These are phyloP conservation scores for Sclerotinia glacialis DNA, from an alignment of 2,329 filamentous ascomycete genomes.

Conservation along the genomic window DNA sequence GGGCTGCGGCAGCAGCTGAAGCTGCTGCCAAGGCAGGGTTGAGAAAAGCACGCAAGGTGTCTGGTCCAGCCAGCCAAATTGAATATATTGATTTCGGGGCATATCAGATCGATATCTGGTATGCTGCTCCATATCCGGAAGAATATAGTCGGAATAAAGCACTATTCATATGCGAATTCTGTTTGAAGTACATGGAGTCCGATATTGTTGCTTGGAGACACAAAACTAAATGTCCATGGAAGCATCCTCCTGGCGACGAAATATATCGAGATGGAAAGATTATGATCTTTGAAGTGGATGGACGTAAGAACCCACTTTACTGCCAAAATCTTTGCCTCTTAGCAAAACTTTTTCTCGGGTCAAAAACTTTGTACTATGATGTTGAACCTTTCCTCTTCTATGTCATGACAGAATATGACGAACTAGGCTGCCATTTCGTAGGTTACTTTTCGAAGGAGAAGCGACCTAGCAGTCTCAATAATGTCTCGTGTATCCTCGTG, in stretches of 20 bases:
- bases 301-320: slow-evolving; percentile 95
- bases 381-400: slow-evolving; percentile 97
- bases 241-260: slow-evolving; percentile 95
- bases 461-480: slow-evolving; percentile 88
- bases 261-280: slow-evolving; percentile 91
- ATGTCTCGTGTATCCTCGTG: slow-evolving; percentile 95
- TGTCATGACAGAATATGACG: slow-evolving; percentile 91
- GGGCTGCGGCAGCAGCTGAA: slow-evolving; percentile 60
- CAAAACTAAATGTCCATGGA: slow-evolving; percentile 93
- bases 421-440: slow-evolving; percentile 90
- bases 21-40: slow-evolving; percentile 63
- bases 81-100: slow-evolving; percentile 98
- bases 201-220: slow-evolving; percentile 98
- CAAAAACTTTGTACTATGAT: slow-evolving; percentile 97
- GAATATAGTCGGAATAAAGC: slow-evolving; percentile 96
- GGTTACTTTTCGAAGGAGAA: slow-evolving; percentile 99
- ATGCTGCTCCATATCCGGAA: slow-evolving; percentile 95
- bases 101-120: slow-evolving; percentile 98
- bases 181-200: slow-evolving; percentile 98
- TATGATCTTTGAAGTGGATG: slow-evolving; percentile 96
- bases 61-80: slow-evolving; percentile 91
- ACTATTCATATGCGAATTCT: slow-evolving; percentile 99
- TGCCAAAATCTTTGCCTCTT: slow-evolving; percentile 96
- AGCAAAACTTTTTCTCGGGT: slow-evolving; percentile 95
- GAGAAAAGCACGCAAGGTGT: slow-evolving; percentile 69